Evolutionary conservation across 306 rosid genomes (phyloP).

Genomic region (Erythrophleum fordii): DNA sequence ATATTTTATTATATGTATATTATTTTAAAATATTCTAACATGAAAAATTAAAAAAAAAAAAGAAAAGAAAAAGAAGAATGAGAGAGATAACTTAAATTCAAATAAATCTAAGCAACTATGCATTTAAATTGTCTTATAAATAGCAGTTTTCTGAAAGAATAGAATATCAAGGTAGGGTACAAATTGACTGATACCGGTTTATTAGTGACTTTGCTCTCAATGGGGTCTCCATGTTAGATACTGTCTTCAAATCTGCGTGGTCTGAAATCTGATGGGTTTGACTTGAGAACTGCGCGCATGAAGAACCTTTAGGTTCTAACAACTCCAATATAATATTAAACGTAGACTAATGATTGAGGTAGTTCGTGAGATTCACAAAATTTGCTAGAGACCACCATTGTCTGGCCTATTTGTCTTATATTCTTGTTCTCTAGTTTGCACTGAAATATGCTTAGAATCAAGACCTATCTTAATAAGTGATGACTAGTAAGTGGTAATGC

Average conservation of each 20-base stretch:
- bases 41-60: not conserved
- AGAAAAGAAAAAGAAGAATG: not conserved
- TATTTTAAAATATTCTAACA: too few species aligned
- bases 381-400: constrained; percentile 1
- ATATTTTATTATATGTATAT: too few species aligned
- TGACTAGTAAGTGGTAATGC: not conserved
- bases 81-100: not conserved
- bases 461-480: constrained; percentile 1
- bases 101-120: not conserved
- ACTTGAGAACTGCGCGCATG: constrained; percentile 43
- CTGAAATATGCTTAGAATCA: constrained; percentile 21
- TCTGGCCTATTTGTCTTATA: constrained; percentile 40
- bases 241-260: constrained; percentile 41
- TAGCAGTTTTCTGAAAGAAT: too few species aligned
- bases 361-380: constrained; percentile 34
- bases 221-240: constrained; percentile 51
- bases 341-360: constrained; percentile 39
- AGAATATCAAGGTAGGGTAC: too few species aligned
- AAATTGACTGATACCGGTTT: not conserved
- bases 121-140: too few species aligned
- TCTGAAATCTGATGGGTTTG: constrained; percentile 52
- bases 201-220: constrained; percentile 5
- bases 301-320: constrained; percentile 38
- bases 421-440: constrained; percentile 38
- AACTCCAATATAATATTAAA: constrained; percentile 38